Evolutionary conservation across 2,329 filamentous ascomycete genomes (phyloP), one percentile per base, ranked within the genome.

Genomic region (Tolypocladium inflatum): DNA sequence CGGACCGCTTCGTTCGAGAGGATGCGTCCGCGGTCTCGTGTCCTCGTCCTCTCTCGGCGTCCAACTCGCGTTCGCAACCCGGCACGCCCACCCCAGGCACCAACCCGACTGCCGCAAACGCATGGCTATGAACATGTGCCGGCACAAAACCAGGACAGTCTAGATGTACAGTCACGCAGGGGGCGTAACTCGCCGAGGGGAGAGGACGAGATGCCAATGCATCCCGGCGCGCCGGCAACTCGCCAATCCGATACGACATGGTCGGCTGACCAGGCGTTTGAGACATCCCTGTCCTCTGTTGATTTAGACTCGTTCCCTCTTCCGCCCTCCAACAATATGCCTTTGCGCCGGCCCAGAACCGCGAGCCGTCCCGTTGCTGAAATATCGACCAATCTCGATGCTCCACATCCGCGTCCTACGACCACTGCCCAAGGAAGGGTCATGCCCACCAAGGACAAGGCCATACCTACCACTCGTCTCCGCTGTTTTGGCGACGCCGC

Each of bases 1-100:
- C 61, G 60, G 13, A 55, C 58, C 9, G 55, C 59, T 30, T 65
- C 64, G 11, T 64, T 62, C 30, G 51, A 65, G 33, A 64, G 61
- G 56, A 56, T 57, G 11, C 63, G 62, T 15, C 63, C 65, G 7
- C 63, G 67, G 37, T 66, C 68, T 4, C 70, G 67, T 54, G 63
- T 65, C 30, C 38, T 69, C 45, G 60, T 68, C 43, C 37, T 66
- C 10, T 65, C 70, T 39, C 63, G 66, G 26, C 65, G 64, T 13
- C 61, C 63, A 43, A 58, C 61, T 35, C 69, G 65, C 17, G 58
- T 61, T 30, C 67, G 65, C 35, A 59, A 60, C 17, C 62, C 60
- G 10, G 45, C 57, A 51, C 59, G 59, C 21, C 57, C 59, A 38
- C 23, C 58, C 10, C 37, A 51, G 35, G 54, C 38, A n/a, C 45